Evolutionary conservation across 305 asterid species (phyloP).

Genomic region (Solanum chacoense): DNA sequence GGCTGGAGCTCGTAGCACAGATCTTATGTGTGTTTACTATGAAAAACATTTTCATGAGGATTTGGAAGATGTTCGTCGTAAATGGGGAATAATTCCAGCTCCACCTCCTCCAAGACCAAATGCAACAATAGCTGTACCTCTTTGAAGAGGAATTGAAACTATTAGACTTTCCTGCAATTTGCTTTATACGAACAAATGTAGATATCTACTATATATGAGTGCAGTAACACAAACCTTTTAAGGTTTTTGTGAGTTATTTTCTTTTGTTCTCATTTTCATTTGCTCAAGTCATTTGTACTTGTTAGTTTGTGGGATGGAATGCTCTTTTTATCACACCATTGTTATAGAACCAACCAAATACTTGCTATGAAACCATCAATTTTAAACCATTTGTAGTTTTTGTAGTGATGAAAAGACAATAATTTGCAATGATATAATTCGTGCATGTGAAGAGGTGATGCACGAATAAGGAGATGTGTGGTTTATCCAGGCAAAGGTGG

Average conservation of each 20-base stretch:
- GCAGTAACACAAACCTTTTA: neutral
- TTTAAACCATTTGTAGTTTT: neutral
- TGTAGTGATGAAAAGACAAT: neutral
- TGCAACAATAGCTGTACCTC: neutral
- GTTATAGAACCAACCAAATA: neutral
- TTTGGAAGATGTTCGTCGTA: constrained; percentile 69
- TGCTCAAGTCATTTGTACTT: neutral
- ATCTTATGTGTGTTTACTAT: constrained; percentile 78
- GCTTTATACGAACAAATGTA: neutral
- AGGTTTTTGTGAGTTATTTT: neutral
- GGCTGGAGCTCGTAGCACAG: constrained; percentile 65
- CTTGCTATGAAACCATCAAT: neutral
- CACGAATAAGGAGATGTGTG: accelerated
- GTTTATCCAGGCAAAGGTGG: accelerated
- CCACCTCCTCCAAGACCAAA: constrained; percentile 37
- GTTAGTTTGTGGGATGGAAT: neutral
- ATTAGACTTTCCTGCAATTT: neutral
- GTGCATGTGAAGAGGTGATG: accelerated
- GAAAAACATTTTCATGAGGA: constrained; percentile 81
- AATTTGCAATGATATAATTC: neutral
- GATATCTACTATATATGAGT: neutral
- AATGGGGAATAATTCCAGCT: constrained; percentile 72
- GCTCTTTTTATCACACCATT: neutral
- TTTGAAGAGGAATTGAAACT: neutral
- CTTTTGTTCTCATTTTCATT: neutral